Conservation (phyloP, 108 stramenopile genomes). For the Epipyxis sp. region DNA sequence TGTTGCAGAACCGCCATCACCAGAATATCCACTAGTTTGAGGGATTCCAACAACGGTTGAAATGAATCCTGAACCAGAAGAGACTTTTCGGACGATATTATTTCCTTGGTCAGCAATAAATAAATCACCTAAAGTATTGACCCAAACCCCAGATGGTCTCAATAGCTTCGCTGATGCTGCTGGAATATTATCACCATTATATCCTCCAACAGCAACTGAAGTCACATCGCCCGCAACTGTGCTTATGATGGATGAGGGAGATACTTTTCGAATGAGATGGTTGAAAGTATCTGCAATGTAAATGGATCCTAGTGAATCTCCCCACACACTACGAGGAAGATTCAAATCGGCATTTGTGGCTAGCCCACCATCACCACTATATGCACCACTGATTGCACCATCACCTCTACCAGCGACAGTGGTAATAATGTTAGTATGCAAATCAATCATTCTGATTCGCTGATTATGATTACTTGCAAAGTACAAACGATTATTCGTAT, state of each 20-base stretch:
- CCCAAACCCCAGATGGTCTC: neutral
- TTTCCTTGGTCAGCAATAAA: neutral
- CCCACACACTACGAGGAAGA: neutral
- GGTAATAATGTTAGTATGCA: too few relatives aligned
- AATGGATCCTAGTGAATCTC: neutral
- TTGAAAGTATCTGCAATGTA: neutral
- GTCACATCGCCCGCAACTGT: neutral
- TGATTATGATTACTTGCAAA: too few relatives aligned
- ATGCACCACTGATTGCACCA: too few relatives aligned
- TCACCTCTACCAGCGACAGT: too few relatives aligned
- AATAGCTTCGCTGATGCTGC: neutral
- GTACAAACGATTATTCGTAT: too few relatives aligned
- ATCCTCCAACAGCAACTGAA: neutral
- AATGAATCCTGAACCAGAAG: neutral
- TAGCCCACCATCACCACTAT: neutral
- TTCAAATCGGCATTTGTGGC: neutral
- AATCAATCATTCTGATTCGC: too few relatives aligned
- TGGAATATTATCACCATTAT: neutral
- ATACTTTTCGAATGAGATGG: neutral
- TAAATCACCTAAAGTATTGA: neutral
- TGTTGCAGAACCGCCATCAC: neutral
- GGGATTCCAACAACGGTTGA: neutral
- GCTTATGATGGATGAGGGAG: neutral
- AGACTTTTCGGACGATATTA: neutral
- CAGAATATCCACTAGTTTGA: neutral